Conservation (phyloP, 345 rosid genomes). For the Lumnitzera littorea region DNA sequence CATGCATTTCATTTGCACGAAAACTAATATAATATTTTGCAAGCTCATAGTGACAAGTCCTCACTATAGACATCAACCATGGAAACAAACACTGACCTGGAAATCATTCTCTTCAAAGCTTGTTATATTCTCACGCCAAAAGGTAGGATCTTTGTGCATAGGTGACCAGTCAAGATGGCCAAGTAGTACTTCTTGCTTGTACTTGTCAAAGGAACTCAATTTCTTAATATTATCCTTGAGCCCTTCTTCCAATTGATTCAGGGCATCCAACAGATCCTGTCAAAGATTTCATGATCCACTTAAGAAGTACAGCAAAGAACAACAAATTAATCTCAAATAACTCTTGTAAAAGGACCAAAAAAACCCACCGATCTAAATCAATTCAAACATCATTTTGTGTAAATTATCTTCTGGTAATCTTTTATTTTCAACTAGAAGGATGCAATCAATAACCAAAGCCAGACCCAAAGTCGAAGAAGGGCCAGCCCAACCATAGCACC, state of each 20-base stretch:
- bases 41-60: not conserved
- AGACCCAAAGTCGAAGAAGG: too few species aligned
- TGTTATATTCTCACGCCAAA: constrained; percentile 90
- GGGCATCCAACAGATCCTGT: constrained; percentile 82
- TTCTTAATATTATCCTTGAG: constrained; percentile 72
- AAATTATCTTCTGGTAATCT: too few species aligned
- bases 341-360: too few species aligned
- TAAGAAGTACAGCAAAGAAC: not conserved
- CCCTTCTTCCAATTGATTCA: constrained; percentile 80
- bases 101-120: constrained; percentile 89
- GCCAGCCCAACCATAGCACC: too few species aligned
- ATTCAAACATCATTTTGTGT: too few species aligned
- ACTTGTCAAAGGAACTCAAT: constrained; percentile 89
- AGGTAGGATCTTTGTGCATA: constrained; percentile 84
- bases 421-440: too few species aligned
- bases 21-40: too few species aligned
- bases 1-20: too few species aligned
- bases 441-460: too few species aligned
- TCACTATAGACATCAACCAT: not conserved
- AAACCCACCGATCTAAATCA: too few species aligned
- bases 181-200: constrained; percentile 93
- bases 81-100: constrained; percentile 37
- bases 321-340: too few species aligned
- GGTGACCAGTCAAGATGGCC: constrained; percentile 99
- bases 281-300: constrained; percentile 10